These are phyloP conservation scores for Lichtheimia corymbifera DNA, from an alignment of 371 early-diverging fungal species.

Conservation along the genomic window DNA sequence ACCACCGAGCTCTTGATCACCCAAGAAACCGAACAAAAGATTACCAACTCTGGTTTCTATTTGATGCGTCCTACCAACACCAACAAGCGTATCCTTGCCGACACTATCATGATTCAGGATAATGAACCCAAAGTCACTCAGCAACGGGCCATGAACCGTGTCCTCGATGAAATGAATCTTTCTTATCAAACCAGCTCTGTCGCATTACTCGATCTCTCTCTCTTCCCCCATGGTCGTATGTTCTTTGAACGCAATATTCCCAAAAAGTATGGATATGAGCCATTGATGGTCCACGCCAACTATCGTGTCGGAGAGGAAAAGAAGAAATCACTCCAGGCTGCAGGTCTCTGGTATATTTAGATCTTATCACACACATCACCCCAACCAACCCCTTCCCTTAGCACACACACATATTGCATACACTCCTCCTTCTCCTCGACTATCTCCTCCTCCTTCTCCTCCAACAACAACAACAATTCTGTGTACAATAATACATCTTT, in stretches of 20 bases:
- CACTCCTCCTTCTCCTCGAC: neutral
- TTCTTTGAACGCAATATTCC: conserved; percentile 45
- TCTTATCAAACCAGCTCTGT: conserved; percentile 44
- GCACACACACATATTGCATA: no score
- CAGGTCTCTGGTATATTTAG: conserved; percentile 42
- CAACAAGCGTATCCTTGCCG: conserved; percentile 44
- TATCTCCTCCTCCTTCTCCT: neutral
- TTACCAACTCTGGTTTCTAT: conserved; percentile 52
- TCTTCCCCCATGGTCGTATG: conserved; percentile 50
- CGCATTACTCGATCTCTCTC: conserved; percentile 35
- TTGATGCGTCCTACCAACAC: conserved; percentile 45
- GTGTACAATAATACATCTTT: neutral
- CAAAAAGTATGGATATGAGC: conserved; percentile 34
- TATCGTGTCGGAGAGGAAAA: conserved; percentile 58
- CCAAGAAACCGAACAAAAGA: conserved; percentile 45
- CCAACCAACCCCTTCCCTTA: neutral
- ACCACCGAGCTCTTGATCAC: conserved; percentile 39
- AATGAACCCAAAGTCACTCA: conserved; percentile 48
- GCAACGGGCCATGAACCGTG: conserved; percentile 50
- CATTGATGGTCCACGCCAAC: conserved; percentile 53
- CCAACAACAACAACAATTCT: neutral
- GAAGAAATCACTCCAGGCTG: conserved; percentile 42
- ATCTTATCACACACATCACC: neutral
- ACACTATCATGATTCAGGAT: conserved; percentile 46
- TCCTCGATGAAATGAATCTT: conserved; percentile 41